Base-by-base conservation (phyloP, 129 eudicot genomes). In the Scalesia atractyloides region DNA sequence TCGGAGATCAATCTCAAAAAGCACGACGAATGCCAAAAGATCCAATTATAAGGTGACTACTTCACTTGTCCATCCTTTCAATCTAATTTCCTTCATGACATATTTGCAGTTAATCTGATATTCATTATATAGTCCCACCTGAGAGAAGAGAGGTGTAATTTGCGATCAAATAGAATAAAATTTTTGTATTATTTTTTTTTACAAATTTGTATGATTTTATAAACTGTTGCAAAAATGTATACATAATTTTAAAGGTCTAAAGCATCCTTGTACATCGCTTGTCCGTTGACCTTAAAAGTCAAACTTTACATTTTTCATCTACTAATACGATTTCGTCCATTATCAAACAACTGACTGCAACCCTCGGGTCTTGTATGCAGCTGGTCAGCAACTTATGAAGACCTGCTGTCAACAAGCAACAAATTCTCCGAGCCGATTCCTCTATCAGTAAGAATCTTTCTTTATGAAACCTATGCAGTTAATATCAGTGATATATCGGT, bases 371-470 rank as follows among this genome's bases (percentile, higher is more conserved):
- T 63, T 78, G 26, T 69, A 75, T 86, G 84, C 85, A 89, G 96
- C 80, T 89, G 89, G 96, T 79, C 91, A 64, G 78, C 75, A n/a
- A 86, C 96, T 48, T 89, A 86, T 41, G 96, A 89, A 68, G 89
- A 83, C 73, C 81, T 89, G 79, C 87, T 86, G 15, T 86, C 87
- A 18, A 86, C 83, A 16, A 51, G 47, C 58, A 84, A 77, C 39
- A 82, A 78, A 66, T 89, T 89, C 75, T 19, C 87, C 0, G 89
- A 86, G 75, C 86, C 69, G 41, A 80, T 86, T 50, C 82, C 96
- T 72, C 82, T 89, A 79, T 30, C 91, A 4, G 96, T 89, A 84
- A 82, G 91, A 65, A 61, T 63, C 37, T 33, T 63, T 62, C 48
- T 51, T 17, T 17, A 48, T 20, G 24, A 73, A 62, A 17, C 20